A percentile compares a stretch with the other conserved stretches of the same genome.
These are phyloP conservation scores for Albifimbria verrucaria DNA, from an alignment of 2,329 filamentous ascomycete species.

Conservation along the genomic window DNA sequence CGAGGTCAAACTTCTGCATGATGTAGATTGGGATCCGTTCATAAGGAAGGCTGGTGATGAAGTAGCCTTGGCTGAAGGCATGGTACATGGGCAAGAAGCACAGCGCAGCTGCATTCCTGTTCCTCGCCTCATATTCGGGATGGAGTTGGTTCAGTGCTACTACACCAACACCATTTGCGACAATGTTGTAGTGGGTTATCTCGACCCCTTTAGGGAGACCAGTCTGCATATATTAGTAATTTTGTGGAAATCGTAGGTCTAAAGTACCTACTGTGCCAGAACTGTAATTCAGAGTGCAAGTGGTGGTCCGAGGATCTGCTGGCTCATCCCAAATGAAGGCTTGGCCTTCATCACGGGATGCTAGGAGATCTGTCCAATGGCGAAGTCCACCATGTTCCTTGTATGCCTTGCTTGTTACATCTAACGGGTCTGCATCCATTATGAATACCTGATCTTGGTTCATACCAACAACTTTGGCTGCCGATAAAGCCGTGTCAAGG, in stretches of 20 bases:
- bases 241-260: neutral
- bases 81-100: conserved; percentile 78
- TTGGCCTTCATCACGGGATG: conserved; percentile 45
- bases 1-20: conserved; percentile 75
- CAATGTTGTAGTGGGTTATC: conserved; percentile 74
- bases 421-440: conserved; percentile 56
- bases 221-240: conserved; percentile 39
- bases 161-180: conserved; percentile 65
- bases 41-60: conserved; percentile 56
- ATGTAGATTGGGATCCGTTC: conserved; percentile 67
- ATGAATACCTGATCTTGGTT: conserved; percentile 55
- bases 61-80: conserved; percentile 69
- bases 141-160: conserved; percentile 40
- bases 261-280: conserved; percentile 56
- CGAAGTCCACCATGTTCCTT: conserved; percentile 11
- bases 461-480: conserved; percentile 58
- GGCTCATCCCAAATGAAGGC: conserved; percentile 62
- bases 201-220: conserved; percentile 82
- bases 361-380: conserved; percentile 65
- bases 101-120: conserved; percentile 41
- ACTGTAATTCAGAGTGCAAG: conserved; percentile 75
- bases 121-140: conserved; percentile 44
- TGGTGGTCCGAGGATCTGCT: conserved; percentile 45
- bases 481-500: conserved; percentile 63
- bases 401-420: conserved; percentile 26